Conservation (phyloP, 768 basidiomycete genomes). For the Kwoniella sp. region DNA sequence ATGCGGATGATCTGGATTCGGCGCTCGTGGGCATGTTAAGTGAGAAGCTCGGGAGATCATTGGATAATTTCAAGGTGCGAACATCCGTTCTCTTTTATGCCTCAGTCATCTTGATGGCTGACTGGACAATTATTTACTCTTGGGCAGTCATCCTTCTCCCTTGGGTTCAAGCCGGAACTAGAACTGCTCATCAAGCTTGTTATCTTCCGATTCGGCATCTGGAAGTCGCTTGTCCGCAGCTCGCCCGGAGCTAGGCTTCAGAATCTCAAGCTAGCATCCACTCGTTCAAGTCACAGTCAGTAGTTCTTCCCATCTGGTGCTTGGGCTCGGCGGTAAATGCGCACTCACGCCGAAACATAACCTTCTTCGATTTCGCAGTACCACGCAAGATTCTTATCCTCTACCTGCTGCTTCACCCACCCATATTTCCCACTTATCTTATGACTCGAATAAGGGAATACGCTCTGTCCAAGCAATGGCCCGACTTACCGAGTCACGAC, state of each 20-base stretch:
- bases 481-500: slow-evolving; percentile 82
- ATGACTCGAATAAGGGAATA: slow-evolving; percentile 72
- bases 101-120: background rate
- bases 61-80: slow-evolving; percentile 69
- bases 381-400: slow-evolving; percentile 61
- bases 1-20: slow-evolving; percentile 85
- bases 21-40: slow-evolving; percentile 79
- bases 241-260: slow-evolving; percentile 51
- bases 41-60: slow-evolving; percentile 75
- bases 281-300: slow-evolving; percentile 13
- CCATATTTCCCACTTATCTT: slow-evolving; percentile 75
- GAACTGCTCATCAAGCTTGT: slow-evolving; percentile 58
- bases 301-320: background rate
- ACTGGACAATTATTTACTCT: background rate
- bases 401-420: slow-evolving; percentile 67
- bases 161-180: slow-evolving; percentile 75
- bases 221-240: slow-evolving; percentile 17
- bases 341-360: too few relatives aligned
- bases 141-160: slow-evolving; percentile 65
- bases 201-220: slow-evolving; percentile 37
- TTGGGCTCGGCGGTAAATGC: too few relatives aligned
- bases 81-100: background rate
- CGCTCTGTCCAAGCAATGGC: slow-evolving; percentile 84
- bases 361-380: background rate
- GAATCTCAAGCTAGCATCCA: slow-evolving; percentile 33